phyloP scores from a whole-genome alignment of 129 eudicot species.

The Lactuca sativa region DNA sequence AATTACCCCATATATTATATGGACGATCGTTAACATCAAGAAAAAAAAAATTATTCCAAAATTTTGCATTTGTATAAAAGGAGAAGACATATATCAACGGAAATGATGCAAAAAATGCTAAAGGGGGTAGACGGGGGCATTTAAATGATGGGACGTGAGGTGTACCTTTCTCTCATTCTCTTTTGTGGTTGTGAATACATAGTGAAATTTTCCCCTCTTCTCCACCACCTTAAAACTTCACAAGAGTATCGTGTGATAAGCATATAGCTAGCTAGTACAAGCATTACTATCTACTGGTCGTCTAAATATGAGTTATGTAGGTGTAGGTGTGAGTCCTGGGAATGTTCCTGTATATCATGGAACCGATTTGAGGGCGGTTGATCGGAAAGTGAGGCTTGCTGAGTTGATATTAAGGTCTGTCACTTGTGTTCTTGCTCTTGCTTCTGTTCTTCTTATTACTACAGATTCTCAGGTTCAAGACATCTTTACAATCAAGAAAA shows the following conservation, averaged over 20 bases:
- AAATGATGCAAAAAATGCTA: background rate
- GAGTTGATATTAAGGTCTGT: constrained; percentile 51
- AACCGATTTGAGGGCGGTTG: constrained; percentile 48
- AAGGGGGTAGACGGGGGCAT: constrained; percentile 2
- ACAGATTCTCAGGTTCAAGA: constrained; percentile 53
- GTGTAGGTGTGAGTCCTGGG: constrained; percentile 71
- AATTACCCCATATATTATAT: too few species aligned
- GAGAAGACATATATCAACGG: background rate
- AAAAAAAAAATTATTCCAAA: too few species aligned
- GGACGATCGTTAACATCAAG: too few species aligned
- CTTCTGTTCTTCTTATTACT: constrained; percentile 50
- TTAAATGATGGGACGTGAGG: constrained; percentile 10
- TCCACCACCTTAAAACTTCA: background rate
- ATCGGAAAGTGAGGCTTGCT: constrained; percentile 52
- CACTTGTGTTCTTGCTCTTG: constrained; percentile 42
- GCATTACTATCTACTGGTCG: background rate
- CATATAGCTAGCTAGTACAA: background rate
- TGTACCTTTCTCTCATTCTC: background rate
- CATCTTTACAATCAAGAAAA: constrained; percentile 47
- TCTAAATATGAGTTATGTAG: constrained; percentile 58
- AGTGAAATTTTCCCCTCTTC: background rate
- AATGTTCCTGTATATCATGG: constrained; percentile 59
- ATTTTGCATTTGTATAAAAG: background rate
- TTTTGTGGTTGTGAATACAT: constrained; percentile 11
- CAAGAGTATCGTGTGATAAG: background rate